Base-by-base conservation (phyloP, 2,329 filamentous ascomycete species). In the Paraphoma chrysanthemicola region DNA sequence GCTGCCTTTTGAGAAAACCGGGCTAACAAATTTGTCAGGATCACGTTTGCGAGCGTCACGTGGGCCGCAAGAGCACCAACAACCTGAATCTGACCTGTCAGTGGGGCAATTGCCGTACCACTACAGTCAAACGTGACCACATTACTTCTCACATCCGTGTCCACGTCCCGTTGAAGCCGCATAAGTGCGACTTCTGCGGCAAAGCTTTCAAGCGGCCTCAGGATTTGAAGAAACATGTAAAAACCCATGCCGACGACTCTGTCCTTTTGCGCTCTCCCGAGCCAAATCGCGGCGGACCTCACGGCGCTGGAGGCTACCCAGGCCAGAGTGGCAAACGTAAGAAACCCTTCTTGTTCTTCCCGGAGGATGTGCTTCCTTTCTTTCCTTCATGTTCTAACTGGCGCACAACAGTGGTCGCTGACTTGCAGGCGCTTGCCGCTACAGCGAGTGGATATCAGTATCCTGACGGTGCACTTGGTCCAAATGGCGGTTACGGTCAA, bases 161-260 rank as follows among this genome's bases (percentile, higher is more conserved):
- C 51, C 95, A 99, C 77, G 94, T 99, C n/a, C 95, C 95, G 1
- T 83, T 99, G 59, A 99, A 99, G 85, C 95, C 95, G 66, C 95
- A 99, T 83, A 98, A 97, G 81, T 99, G 95, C 79, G 93, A 97
- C 76, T 96, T 97, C 80, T 99, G 95, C 75, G 92, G 92, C 75
- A 99, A 99, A 83, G 93, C 93, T 1, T 99, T 99, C 86, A 99
- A 99, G 87, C 91, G 95, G 33, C 95, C 95, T 2, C 95, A 99
- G 81, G 95, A 99, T 82, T 79, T 99, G 71, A 98, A 99, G 88
- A 99, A 99, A 83, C 95, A 99, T 77, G 93, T 98, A 79, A 99
- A 98, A 88, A 98, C 94, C 4, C 94, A 98, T 75, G 94, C 94
- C 69, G 94, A 98, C 73, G 94, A 97, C 79, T 96, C 93, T 42